Evolutionary conservation across 441 rosid genomes (phyloP), one percentile per base, ranked within the genome.

Genomic region (Gossypium schwendimanii): DNA sequence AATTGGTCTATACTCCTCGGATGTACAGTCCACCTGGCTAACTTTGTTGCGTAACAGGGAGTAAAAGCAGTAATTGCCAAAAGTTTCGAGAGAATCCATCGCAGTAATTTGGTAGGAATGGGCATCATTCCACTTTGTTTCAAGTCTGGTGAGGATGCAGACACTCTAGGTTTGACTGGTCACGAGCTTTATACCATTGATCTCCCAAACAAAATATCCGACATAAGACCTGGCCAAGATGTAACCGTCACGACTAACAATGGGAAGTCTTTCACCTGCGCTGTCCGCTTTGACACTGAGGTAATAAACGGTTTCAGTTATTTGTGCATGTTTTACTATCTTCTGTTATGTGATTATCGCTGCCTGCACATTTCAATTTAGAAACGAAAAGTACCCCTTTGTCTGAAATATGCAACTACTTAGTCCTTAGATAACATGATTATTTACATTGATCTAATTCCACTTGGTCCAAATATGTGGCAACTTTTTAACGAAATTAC

Each of bases 41-140:
- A 63, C 60, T 70, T 10, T 41, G 70, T 23, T 53, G 28, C 64
- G 4, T 69, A 17, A 47, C 94, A 91, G 98, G 99, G 99, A 18
- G 98, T 95, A 28, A 91, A 93, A 82, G 99, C 99, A 3, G 99
- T 93, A 74, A 95, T 93, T 64, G 87, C 99, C 69, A 93, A 93
- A 80, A 95, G 99, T 87, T 95, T 93, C 6, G 99, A 95, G 84
- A 90, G 99, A 80, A 95, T 95, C 78, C 99, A 95, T 71, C 85
- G 98, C 53, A 95, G 99, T 76, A 95, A 95, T 81, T 88, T 95
- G 87, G 98, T 91, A 31, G 98, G 99, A 71, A 95, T 92, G 99
- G 99, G 99, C 53, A 87, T 95, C 36, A 81, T 95, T 71, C 99
- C 98, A 0, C 88, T 91, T 36, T 95, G 97, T 79, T 95, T 91